Evolutionary conservation across 1,284 basidiomycete species (phyloP).

Genomic region (Apiotrichum domesticum): DNA sequence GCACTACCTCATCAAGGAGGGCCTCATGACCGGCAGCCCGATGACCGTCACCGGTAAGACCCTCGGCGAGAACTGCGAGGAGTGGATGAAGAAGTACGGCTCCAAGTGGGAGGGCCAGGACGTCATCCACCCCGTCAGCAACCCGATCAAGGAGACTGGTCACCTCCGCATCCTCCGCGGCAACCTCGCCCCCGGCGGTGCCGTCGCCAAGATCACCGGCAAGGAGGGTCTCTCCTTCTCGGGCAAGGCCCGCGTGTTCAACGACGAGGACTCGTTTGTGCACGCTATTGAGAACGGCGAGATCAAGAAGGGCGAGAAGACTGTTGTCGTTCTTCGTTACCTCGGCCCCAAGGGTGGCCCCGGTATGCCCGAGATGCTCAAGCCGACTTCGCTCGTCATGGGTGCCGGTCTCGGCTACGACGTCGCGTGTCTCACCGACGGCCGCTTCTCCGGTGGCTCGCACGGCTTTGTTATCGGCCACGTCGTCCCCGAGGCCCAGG

Average conservation of each 20-base stretch:
- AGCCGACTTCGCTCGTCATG: slow-evolving; percentile 80
- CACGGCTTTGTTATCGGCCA: slow-evolving; percentile 53
- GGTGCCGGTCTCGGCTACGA: slow-evolving; percentile 86
- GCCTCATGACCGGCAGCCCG: slow-evolving; percentile 82
- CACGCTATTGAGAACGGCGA: slow-evolving; percentile 73
- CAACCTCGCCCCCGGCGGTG: slow-evolving; percentile 81
- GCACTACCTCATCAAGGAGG: slow-evolving; percentile 74
- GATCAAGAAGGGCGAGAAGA: slow-evolving; percentile 70
- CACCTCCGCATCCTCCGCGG: slow-evolving; percentile 85
- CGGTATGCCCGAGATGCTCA: slow-evolving; percentile 77
- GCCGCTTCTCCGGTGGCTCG: slow-evolving; percentile 81
- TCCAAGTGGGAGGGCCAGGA: slow-evolving; percentile 69
- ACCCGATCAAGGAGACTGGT: slow-evolving; percentile 87
- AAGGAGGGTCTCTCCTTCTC: slow-evolving; percentile 82
- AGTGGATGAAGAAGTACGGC: slow-evolving; percentile 64
- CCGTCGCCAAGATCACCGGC: slow-evolving; percentile 93
- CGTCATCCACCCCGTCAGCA: slow-evolving; percentile 67
- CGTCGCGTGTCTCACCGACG: slow-evolving; percentile 92
- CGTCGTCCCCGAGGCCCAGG: slow-evolving; percentile 68
- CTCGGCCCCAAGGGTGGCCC: slow-evolving; percentile 94
- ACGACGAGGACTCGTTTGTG: slow-evolving; percentile 74
- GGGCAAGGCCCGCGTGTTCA: slow-evolving; percentile 51
- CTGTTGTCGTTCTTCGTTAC: slow-evolving; percentile 84
- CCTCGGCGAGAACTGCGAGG: slow-evolving; percentile 78
- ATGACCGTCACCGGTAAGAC: slow-evolving; percentile 94